Evolutionary conservation across 116 monocot genomes (phyloP).

Genomic region (Posidonia oceanica): DNA sequence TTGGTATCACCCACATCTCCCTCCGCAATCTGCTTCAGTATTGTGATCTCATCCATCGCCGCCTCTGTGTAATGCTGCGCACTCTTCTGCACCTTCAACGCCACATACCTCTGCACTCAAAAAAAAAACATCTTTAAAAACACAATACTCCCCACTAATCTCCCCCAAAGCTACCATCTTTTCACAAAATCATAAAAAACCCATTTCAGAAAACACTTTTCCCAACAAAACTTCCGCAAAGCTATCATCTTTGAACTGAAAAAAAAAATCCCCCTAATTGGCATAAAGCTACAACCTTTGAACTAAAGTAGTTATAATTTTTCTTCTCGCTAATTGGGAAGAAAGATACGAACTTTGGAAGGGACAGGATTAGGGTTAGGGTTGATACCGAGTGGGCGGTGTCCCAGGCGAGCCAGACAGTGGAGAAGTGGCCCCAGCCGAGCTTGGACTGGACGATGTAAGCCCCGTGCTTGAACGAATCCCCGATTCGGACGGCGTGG

Average conservation of each 20-base stretch:
- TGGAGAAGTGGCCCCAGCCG: slow-evolving; percentile 99
- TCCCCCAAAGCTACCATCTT: neutral
- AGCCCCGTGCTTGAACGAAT: slow-evolving; percentile 77
- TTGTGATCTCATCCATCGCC: slow-evolving; percentile 98
- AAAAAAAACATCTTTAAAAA: neutral
- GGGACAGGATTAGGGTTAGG: no score
- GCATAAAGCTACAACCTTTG: neutral
- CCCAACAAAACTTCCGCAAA: neutral
- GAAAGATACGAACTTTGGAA: no score
- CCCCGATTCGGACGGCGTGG: slow-evolving; percentile 86
- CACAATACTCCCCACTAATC: neutral
- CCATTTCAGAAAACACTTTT: neutral
- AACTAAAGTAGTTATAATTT: neutral
- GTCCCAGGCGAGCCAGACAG: slow-evolving; percentile 99
- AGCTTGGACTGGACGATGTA: slow-evolving; percentile 95
- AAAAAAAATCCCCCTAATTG: neutral
- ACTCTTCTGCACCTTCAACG: slow-evolving; percentile 97
- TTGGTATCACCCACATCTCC: slow-evolving; percentile 53
- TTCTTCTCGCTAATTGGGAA: no score
- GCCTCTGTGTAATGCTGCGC: slow-evolving; percentile 97
- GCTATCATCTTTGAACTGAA: neutral
- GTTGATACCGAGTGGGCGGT: slow-evolving; percentile 44
- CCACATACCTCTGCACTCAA: slow-evolving; percentile 63
- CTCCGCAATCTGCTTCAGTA: slow-evolving; percentile 91
- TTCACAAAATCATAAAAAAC: neutral